phyloP scores from a whole-genome alignment of 306 rosid genomes.

The Lagenaria siceraria region DNA sequence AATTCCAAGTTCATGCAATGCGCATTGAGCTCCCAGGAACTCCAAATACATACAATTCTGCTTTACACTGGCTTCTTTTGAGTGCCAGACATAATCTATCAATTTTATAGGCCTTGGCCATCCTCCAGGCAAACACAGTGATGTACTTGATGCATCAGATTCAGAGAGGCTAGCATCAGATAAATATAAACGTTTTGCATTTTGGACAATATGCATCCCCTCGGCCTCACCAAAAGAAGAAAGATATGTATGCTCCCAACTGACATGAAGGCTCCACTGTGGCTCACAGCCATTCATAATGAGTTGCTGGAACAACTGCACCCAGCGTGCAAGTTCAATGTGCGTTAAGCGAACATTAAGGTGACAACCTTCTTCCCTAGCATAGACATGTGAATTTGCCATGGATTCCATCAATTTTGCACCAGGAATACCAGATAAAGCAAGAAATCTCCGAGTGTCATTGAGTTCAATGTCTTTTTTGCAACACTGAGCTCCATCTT shows the following conservation, averaged over 20 bases:
- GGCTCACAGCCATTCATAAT: constrained; percentile 53
- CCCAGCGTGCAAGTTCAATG: constrained; percentile 88
- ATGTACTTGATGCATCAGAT: constrained; percentile 18
- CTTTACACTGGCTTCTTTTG: constrained; percentile 48
- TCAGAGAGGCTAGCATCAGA: constrained; percentile 18
- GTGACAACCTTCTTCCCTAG: constrained; percentile 44
- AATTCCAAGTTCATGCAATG: constrained; percentile 30
- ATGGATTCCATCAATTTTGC: constrained; percentile 47
- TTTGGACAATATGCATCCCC: constrained; percentile 32
- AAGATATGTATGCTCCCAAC: constrained; percentile 84
- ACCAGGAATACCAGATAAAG: constrained; percentile 52
- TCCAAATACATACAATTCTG: constrained; percentile 69
- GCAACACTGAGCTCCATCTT: constrained; percentile 22
- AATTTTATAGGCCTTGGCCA: constrained; percentile 60
- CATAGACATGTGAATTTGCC: constrained; percentile 69
- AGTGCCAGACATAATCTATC: constrained; percentile 44
- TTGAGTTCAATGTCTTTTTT: constrained; percentile 31
- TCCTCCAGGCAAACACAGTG: constrained; percentile 65
- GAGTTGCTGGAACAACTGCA: constrained; percentile 68
- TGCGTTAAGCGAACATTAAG: constrained; percentile 36
- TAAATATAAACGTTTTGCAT: constrained; percentile 38
- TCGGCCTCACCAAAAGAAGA: constrained; percentile 57
- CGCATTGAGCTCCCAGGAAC: constrained; percentile 48
- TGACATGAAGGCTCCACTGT: constrained; percentile 66
- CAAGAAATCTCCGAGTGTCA: constrained; percentile 58